A percentile compares a stretch with the other conserved stretches of the same genome.
phyloP scores from a whole-genome alignment of 371 early-diverging fungal genomes.

The Rhizopus arrhizus region DNA sequence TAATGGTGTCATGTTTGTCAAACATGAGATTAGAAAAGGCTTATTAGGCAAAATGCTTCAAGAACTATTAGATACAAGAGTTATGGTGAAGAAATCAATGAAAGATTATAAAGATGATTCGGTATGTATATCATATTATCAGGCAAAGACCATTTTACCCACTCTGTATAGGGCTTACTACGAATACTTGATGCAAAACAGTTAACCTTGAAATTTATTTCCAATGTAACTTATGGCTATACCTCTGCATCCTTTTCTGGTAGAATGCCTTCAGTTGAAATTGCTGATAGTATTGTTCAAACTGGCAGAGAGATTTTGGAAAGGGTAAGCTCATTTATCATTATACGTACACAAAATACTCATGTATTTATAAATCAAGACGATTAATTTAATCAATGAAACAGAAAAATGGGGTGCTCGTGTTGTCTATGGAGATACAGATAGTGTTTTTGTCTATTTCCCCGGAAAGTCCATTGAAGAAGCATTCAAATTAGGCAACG shows the following conservation, averaged over 20 bases:
- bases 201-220: conserved; percentile 82
- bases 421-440: conserved; percentile 94
- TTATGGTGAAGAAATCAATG: conserved; percentile 87
- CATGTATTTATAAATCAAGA: conserved; percentile 26
- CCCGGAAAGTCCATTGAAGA: conserved; percentile 67
- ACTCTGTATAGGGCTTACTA: conserved; percentile 30
- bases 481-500: conserved; percentile 79
- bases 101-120: conserved; percentile 67
- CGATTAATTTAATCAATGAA: conserved; percentile 68
- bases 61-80: conserved; percentile 84
- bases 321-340: conserved; percentile 33
- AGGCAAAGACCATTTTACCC: no score
- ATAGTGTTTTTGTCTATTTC: conserved; percentile 83
- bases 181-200: conserved; percentile 78
- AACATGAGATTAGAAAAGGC: conserved; percentile 73
- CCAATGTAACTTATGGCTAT: conserved; percentile 94
- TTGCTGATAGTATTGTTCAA: conserved; percentile 90
- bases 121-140: conserved; percentile 29
- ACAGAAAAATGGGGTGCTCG: conserved; percentile 71
- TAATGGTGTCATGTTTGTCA: conserved; percentile 84
- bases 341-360: neutral
- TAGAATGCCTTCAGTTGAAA: conserved; percentile 87
- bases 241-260: conserved; percentile 84
- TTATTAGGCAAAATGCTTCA: conserved; percentile 79
- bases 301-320: conserved; percentile 84